Percentiles rank a stretch among this genome's conserved stretches.
phyloP scores from a whole-genome alignment of 1,284 basidiomycete species.

The Moesziomyces sp. region DNA sequence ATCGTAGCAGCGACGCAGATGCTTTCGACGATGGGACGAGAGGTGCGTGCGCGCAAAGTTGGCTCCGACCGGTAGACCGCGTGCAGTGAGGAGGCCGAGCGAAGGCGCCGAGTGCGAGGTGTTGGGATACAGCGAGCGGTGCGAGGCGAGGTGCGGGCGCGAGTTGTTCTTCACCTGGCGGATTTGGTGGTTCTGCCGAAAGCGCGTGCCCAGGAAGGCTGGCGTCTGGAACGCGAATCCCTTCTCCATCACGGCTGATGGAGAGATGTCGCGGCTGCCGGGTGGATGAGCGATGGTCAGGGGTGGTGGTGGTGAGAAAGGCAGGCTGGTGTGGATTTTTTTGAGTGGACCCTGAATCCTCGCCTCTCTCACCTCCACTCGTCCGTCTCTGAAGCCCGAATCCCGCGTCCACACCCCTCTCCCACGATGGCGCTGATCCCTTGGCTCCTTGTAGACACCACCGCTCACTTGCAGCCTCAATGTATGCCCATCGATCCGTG shows the following conservation, averaged over 20 bases:
- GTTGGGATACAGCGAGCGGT: constrained; percentile 19
- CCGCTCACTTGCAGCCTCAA: neutral
- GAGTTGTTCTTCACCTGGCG: constrained; percentile 34
- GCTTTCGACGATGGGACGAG: constrained; percentile 13
- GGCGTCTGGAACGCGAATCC: constrained; percentile 11
- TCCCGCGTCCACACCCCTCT: too few relatives aligned
- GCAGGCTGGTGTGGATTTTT: too few relatives aligned
- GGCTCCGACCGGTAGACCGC: neutral
- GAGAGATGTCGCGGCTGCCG: too few relatives aligned
- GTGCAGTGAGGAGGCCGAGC: constrained; percentile 9
- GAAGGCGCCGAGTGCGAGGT: constrained; percentile 23
- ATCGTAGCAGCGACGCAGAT: constrained; percentile 31
- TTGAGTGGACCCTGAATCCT: too few relatives aligned
- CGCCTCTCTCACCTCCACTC: too few relatives aligned
- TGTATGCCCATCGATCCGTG: neutral
- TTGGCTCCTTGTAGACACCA: neutral
- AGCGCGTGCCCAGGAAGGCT: constrained; percentile 16
- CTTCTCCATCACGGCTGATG: constrained; percentile 15
- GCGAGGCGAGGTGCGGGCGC: constrained; percentile 9
- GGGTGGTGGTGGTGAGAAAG: too few relatives aligned
- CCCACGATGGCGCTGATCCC: too few relatives aligned
- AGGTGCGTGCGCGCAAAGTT: constrained; percentile 12
- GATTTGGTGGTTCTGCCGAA: constrained; percentile 33
- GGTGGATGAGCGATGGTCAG: too few relatives aligned
- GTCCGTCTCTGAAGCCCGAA: too few relatives aligned